Evolutionary conservation across 441 rosid species (phyloP).

Genomic region (Erodium texanum): DNA sequence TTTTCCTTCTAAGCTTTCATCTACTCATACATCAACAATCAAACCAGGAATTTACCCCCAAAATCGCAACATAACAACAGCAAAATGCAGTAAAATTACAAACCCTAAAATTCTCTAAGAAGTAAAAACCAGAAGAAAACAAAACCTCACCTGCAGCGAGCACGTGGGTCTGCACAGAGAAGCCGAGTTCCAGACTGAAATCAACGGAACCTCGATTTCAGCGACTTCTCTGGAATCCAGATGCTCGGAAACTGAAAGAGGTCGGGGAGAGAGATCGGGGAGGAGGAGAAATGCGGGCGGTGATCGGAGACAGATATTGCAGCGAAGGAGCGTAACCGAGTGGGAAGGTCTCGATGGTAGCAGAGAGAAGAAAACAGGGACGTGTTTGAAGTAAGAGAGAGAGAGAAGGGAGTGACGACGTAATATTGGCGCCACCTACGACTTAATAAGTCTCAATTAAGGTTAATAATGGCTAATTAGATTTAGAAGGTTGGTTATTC

Average conservation of each 20-base stretch:
- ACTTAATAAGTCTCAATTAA: conserved; percentile 7
- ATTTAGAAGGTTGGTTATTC: not conserved
- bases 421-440: conserved; percentile 71
- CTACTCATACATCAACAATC: not conserved
- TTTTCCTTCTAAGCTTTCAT: not conserved
- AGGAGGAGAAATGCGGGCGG: too few relatives aligned
- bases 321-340: conserved; percentile 5
- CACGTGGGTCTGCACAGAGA: not conserved
- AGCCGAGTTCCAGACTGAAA: not conserved
- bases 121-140: not conserved
- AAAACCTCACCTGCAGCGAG: conserved; percentile 16
- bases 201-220: not conserved
- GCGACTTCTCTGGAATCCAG: not conserved
- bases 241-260: not conserved
- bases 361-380: conserved; percentile 11
- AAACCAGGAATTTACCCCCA: not conserved
- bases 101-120: not conserved
- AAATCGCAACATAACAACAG: too few relatives aligned
- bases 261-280: too few relatives aligned
- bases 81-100: not conserved
- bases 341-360: not conserved
- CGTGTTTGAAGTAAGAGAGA: conserved; percentile 14
- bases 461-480: conserved; percentile 3
- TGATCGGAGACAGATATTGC: too few relatives aligned
- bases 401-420: conserved; percentile 25